Percentiles rank a stretch among this genome's conserved stretches.
Evolutionary conservation across 768 basidiomycete genomes (phyloP).

Genomic region (Dentipellis fragilis): DNA sequence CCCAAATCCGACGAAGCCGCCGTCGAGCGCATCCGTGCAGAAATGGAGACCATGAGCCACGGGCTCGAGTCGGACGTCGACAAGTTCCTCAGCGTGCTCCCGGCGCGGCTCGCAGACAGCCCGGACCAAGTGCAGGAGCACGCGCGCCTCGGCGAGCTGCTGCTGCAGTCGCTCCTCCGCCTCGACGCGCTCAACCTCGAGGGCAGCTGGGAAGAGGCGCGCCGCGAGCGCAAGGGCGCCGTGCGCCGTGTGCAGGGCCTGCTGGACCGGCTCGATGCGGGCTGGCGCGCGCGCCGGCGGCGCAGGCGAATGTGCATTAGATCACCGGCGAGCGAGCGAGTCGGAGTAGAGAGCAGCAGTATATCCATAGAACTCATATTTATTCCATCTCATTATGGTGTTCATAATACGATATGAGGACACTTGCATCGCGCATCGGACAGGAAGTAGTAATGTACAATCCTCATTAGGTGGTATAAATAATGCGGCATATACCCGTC

Average conservation of each 20-base stretch:
- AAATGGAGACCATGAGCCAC: constrained; percentile 39
- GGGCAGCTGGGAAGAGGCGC: constrained; percentile 66
- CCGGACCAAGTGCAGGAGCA: constrained; percentile 32
- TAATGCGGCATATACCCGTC: too few relatives aligned
- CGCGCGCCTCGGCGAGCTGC: constrained; percentile 61
- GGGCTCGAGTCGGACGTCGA: constrained; percentile 50
- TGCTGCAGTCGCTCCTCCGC: constrained; percentile 80
- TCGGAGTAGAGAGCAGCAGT: too few relatives aligned
- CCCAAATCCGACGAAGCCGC: constrained; percentile 39
- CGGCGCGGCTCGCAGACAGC: constrained; percentile 10
- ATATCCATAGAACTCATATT: too few relatives aligned
- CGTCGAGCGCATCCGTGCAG: constrained; percentile 44
- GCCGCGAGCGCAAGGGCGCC: constrained; percentile 74
- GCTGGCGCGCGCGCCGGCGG: constrained; percentile 32
- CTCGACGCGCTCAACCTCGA: constrained; percentile 76
- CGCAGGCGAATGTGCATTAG: background rate
- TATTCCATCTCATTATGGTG: too few relatives aligned
- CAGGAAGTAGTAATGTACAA: too few relatives aligned
- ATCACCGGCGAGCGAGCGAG: too few relatives aligned
- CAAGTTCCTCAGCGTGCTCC: constrained; percentile 28
- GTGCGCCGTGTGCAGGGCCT: constrained; percentile 79
- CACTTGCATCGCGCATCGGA: too few relatives aligned
- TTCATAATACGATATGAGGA: too few relatives aligned
- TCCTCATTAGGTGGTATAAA: too few relatives aligned
- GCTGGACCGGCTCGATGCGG: constrained; percentile 70